phyloP scores from a whole-genome alignment of 2,329 filamentous ascomycete species.

The Ceratocystis huliohia region DNA sequence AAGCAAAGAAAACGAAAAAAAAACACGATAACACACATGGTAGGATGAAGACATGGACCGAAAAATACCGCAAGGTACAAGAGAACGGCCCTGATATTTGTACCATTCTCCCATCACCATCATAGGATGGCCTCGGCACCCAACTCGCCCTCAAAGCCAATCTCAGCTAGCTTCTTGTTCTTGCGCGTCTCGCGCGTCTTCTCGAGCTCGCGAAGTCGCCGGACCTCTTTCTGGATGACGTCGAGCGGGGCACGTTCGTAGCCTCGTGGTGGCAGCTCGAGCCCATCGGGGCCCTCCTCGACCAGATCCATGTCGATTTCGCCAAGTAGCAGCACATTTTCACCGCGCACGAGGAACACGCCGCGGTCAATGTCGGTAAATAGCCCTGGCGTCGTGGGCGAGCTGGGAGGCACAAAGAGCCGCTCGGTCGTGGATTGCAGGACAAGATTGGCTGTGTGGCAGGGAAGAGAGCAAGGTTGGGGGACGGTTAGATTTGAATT shows the following conservation, averaged over 20 bases:
- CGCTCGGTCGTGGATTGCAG: slow-evolving; percentile 87
- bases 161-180: slow-evolving; percentile 55
- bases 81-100: background rate
- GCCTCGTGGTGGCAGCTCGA: slow-evolving; percentile 53
- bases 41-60: background rate
- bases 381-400: slow-evolving; percentile 35
- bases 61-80: background rate
- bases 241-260: slow-evolving; percentile 54
- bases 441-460: slow-evolving; percentile 68
- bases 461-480: background rate
- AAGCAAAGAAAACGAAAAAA: slow-evolving; percentile 14
- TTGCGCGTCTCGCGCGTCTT: slow-evolving; percentile 62
- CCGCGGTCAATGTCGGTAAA: slow-evolving; percentile 80
- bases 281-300: slow-evolving; percentile 63
- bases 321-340: slow-evolving; percentile 90
- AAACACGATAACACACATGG: background rate
- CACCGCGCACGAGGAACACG: slow-evolving; percentile 82
- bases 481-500: background rate
- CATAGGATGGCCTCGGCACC: slow-evolving; percentile 1
- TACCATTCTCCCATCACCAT: background rate
- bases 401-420: slow-evolving; percentile 51
- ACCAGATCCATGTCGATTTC: slow-evolving; percentile 97
- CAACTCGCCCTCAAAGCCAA: slow-evolving; percentile 75
- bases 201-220: slow-evolving; percentile 55
- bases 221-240: slow-evolving; percentile 59